Evolutionary conservation across 495 filamentous ascomycete genomes (phyloP).

Genomic region (Aspergillus sparsus): DNA sequence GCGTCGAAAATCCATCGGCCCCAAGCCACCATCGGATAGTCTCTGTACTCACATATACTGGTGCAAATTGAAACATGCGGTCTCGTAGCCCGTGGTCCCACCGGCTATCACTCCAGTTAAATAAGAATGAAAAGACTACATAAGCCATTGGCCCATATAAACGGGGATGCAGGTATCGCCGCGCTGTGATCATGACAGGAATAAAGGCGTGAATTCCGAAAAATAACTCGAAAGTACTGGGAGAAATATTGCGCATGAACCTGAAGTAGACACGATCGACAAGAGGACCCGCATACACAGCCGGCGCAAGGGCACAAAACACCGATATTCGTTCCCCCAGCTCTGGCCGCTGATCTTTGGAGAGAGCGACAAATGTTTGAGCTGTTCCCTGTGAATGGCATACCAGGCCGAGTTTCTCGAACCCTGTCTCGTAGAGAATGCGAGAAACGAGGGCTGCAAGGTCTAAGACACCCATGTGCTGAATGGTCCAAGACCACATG

Average conservation of each 20-base stretch:
- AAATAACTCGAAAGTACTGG: constrained; percentile 71
- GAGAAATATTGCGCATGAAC: constrained; percentile 82
- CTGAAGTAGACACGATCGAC: constrained; percentile 88
- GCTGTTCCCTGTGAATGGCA: constrained; percentile 93
- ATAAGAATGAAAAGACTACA: constrained; percentile 85
- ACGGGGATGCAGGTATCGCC: constrained; percentile 57
- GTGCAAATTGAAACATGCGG: constrained; percentile 89
- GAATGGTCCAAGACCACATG: constrained; percentile 98
- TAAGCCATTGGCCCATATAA: constrained; percentile 89
- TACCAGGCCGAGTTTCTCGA: constrained; percentile 79
- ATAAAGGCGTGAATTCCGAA: constrained; percentile 97
- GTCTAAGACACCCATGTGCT: constrained; percentile 90
- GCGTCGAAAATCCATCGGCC: constrained; percentile 83
- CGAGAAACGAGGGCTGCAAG: constrained; percentile 85
- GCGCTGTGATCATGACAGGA: constrained; percentile 90
- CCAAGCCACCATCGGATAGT: constrained; percentile 97
- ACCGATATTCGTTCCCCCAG: constrained; percentile 82
- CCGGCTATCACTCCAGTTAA: constrained; percentile 81
- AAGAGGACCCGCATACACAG: constrained; percentile 85
- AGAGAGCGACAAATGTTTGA: constrained; percentile 83
- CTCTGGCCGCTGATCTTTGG: constrained; percentile 90
- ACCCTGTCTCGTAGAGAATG: constrained; percentile 79
- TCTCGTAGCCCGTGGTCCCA: constrained; percentile 83
- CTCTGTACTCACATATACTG: constrained; percentile 87
- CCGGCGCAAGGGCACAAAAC: constrained; percentile 90